Base-by-base conservation (phyloP, 768 basidiomycete genomes). In the Crassisporium funariophilum region DNA sequence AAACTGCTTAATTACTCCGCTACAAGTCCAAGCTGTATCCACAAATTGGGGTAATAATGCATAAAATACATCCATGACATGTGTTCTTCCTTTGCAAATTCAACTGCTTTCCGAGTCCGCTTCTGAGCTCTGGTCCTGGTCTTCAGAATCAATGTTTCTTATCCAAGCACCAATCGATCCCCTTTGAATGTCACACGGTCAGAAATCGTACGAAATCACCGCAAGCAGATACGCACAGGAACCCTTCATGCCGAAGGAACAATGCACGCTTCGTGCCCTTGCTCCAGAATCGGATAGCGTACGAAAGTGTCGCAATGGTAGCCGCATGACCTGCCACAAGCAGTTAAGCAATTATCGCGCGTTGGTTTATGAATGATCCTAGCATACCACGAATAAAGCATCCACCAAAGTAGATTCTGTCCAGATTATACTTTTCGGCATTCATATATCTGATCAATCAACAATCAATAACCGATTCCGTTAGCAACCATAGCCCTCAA, bases 221-320 rank as follows among this genome's bases (percentile, higher is more conserved):
- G 11, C 21, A 35, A 4, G n/a, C 35, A 42, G 40, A 20, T 35
- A 83, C 90, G 72, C 67, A 95, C 90, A 98, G 69, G 75, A 98
- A 98, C 3, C 95, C 97, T 72, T 99, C 97, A 58, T 99, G 97
- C 50, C 97, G 83, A 52, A 99, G 76, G 76, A 99, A 99, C 55
- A 98, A 75, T 33, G 97, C 97, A 31, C 92, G 83, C 68, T 98
- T 98, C 23, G 86, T 95, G 0, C 97, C 97, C 64, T 95, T 95
- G 59, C 92, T 95, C 97, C 97, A 99, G 73, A 98, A 99, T 13
- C 97, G 85, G 68, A 99, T 98, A 16, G 97, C 97, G 69, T 99
- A 99, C 16, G 97, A 98, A 41, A 98, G 76, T 13, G 97, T 98
- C 13, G 92, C 88, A 61, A 99, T 95, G 22, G 97, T 99, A 24